phyloP scores from a whole-genome alignment of 2,329 filamentous ascomycete genomes.

The Zasmidium citrigriseum region DNA sequence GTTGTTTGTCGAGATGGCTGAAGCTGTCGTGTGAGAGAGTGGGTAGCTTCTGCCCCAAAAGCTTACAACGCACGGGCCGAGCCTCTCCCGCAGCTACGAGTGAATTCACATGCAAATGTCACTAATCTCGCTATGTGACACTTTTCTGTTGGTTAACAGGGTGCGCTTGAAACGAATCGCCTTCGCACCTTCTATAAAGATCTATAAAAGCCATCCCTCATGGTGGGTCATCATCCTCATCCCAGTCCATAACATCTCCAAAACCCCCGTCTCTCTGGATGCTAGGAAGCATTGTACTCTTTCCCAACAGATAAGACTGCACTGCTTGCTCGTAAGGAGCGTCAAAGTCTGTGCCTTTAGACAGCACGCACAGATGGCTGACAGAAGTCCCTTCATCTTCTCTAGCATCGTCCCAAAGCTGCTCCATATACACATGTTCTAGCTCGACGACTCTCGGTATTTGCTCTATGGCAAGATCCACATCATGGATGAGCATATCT shows the following conservation, averaged over 20 bases:
- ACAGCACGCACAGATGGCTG: conserved; percentile 15
- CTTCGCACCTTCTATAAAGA: too few relatives aligned
- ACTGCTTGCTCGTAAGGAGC: conserved; percentile 16
- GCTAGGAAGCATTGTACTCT: not conserved
- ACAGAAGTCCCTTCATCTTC: conserved; percentile 4
- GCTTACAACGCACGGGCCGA: not conserved
- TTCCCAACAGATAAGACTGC: conserved; percentile 19
- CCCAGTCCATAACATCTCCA: not conserved
- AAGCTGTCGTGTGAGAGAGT: not conserved
- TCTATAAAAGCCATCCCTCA: too few relatives aligned
- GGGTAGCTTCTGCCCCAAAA: not conserved
- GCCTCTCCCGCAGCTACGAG: not conserved
- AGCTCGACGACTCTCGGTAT: conserved; percentile 23
- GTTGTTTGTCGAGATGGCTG: not conserved
- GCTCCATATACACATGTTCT: conserved; percentile 25
- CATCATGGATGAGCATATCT: conserved; percentile 19
- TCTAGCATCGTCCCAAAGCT: conserved; percentile 21
- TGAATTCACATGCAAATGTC: not conserved
- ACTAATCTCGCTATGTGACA: not conserved
- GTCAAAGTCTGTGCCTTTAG: conserved; percentile 16
- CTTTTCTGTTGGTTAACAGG: too few relatives aligned
- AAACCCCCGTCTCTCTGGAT: conserved; percentile 6
- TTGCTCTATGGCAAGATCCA: conserved; percentile 17
- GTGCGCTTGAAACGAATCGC: too few relatives aligned
- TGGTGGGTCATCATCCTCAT: not conserved